Conservation (phyloP, 192 early-diverging fungal species). For the Coemansia javaensis region DNA sequence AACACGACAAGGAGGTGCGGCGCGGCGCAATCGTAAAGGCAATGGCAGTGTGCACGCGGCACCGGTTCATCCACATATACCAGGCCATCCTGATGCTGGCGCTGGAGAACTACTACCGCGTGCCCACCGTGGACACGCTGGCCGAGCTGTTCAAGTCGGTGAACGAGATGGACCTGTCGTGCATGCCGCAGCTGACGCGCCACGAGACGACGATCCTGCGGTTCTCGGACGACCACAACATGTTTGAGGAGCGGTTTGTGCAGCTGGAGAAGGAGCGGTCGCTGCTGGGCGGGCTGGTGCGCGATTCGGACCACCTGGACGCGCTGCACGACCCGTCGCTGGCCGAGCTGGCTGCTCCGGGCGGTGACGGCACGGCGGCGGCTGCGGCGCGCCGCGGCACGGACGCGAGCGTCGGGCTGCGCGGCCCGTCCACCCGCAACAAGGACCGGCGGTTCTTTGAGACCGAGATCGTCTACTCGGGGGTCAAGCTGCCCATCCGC, state of each 20-base stretch:
- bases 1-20: conserved; percentile 75
- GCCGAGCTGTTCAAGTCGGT: conserved; percentile 75
- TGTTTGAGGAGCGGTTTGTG: conserved; percentile 80
- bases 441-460: conserved; percentile 87
- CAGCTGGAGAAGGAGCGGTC: conserved; percentile 36
- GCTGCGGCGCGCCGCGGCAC: conserved; percentile 41
- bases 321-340: conserved; percentile 15
- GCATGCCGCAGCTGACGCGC: conserved; percentile 72
- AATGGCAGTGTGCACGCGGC: conserved; percentile 86
- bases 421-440: conserved; percentile 53
- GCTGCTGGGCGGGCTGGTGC: conserved; percentile 13
- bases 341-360: conserved; percentile 13
- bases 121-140: conserved; percentile 67
- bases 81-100: conserved; percentile 86
- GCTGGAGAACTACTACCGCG: conserved; percentile 85
- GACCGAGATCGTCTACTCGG: conserved; percentile 78
- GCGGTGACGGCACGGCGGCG: conserved; percentile 9
- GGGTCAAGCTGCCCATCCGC: conserved; percentile 79
- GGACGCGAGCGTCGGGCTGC: conserved; percentile 48
- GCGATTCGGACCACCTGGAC: conserved; percentile 26
- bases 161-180: conserved; percentile 77
- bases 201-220: conserved; percentile 82
- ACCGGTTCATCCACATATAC: conserved; percentile 90
- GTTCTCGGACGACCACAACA: conserved; percentile 71
- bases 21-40: conserved; percentile 90